Base-by-base conservation (phyloP, 2,329 filamentous ascomycete species). In the Parascedosporium putredinis region DNA sequence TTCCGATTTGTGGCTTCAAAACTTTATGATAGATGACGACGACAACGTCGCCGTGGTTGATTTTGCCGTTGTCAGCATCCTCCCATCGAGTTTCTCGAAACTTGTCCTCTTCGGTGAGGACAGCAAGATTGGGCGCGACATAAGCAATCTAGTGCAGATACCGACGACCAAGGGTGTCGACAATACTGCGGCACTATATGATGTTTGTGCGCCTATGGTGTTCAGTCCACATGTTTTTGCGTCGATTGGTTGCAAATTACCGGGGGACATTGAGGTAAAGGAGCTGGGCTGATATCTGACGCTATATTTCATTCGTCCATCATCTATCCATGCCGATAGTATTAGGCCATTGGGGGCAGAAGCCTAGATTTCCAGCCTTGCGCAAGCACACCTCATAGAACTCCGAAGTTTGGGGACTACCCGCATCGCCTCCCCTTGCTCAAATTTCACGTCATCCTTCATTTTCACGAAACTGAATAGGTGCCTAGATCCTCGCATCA, bases 71-170 rank as follows among this genome's bases (percentile, higher is more conserved):
- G 18, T 46, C 12, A 57, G 56, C 46, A 48, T 56, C 27, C 46
- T 57, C 10, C 56, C 55, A 14, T 55, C 55, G 22, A 56, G 56
- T 45, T 55, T 56, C 24, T 36, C 48, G 23, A 55, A 46, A 34
- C 52, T 16, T 3, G 20, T 44, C 6, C 20, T 52, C 10, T 42
- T 20, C 4, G n/a, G 16, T 23, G 23, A 9, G 8, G 49, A 38
- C 5, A 33, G 40, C 18, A 49, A 46, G 23, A 25, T 50, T 27
- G 18, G n/a, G 5, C 36, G 43, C 16, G 50, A 55, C 44, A 50
- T 55, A 2, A 46, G 50, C 2, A n/a, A 16, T 3, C 50, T 45
- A 34, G 53, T 55, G 2, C 9, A 44, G 5, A 36, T 55, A 4
- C 53, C 52, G 3, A 27, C 7, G 12, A 48, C 52, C 8, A 34